phyloP scores from a whole-genome alignment of 2,329 filamentous ascomycete species.

The Pleomassaria siparia region DNA sequence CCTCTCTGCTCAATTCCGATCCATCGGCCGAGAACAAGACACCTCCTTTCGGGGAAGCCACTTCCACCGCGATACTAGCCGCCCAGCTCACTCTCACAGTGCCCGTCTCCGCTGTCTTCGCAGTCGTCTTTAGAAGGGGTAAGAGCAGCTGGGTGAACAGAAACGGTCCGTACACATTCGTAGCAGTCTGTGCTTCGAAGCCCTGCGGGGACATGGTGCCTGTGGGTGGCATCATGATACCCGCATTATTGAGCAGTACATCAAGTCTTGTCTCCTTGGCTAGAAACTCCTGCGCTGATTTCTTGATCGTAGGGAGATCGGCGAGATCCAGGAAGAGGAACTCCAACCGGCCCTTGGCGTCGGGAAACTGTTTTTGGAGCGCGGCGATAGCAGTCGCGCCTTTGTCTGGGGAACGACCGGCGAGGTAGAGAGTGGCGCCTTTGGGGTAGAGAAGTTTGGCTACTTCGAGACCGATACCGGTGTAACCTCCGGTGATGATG shows the following conservation, averaged over 20 bases:
- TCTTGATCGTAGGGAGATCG: conserved; percentile 45
- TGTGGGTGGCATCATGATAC: conserved; percentile 26
- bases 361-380: conserved; percentile 41
- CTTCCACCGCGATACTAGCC: conserved; percentile 14
- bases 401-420: conserved; percentile 50
- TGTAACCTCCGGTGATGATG: conserved; percentile 51
- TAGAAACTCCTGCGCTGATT: conserved; percentile 39
- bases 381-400: conserved; percentile 47
- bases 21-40: conserved; percentile 1
- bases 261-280: conserved; percentile 42
- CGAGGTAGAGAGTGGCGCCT: conserved; percentile 57
- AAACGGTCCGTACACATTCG: conserved; percentile 41
- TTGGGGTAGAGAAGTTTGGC: conserved; percentile 54
- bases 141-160: conserved; percentile 39
- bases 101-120: conserved; percentile 14
- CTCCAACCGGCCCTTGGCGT: conserved; percentile 24
- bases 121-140: conserved; percentile 31
- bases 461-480: conserved; percentile 54
- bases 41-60: conserved; percentile 11
- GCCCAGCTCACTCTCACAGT: conserved; percentile 39
- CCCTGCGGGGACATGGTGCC: conserved; percentile 14
- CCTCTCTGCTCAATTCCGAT: not conserved
- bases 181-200: conserved; percentile 34
- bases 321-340: conserved; percentile 24
- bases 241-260: conserved; percentile 39